Conservation (phyloP, 1,139 yeast genomes). For the Chernovozyma aurita region DNA sequence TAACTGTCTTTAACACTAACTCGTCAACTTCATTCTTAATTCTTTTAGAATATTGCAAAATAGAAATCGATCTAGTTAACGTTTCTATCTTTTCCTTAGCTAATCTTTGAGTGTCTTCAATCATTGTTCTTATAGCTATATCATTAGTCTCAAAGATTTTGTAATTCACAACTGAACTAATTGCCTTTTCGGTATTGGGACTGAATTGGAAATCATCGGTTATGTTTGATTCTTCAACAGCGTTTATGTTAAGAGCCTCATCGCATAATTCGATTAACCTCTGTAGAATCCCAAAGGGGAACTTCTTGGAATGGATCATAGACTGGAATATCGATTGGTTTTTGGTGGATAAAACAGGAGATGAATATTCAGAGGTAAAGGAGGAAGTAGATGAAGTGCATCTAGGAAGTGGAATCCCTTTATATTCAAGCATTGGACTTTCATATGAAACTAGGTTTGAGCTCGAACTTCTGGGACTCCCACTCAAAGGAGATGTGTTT, state of each 20-base stretch:
- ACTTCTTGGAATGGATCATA: constrained; percentile 32
- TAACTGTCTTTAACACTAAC: constrained; percentile 62
- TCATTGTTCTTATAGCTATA: constrained; percentile 56
- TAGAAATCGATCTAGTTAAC: constrained; percentile 70
- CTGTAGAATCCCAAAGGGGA: constrained; percentile 68
- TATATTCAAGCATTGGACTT: constrained; percentile 43
- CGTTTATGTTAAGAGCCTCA: constrained; percentile 69
- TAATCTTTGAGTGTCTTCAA: constrained; percentile 63
- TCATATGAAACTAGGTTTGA: constrained; percentile 16
- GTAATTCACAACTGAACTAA: constrained; percentile 52
- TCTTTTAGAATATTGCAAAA: constrained; percentile 73
- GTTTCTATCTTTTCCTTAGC: constrained; percentile 69
- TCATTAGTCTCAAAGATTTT: constrained; percentile 56
- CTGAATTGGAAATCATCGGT: constrained; percentile 46
- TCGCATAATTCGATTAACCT: constrained; percentile 66
- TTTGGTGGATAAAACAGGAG: constrained; percentile 14
- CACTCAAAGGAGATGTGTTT: constrained; percentile 15
- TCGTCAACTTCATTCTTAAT: constrained; percentile 79
- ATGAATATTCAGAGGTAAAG: constrained; percentile 19
- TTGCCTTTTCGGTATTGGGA: constrained; percentile 68
- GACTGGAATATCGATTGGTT: constrained; percentile 27
- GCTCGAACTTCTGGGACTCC: constrained; percentile 16
- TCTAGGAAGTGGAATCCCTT: constrained; percentile 53
- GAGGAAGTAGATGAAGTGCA: constrained; percentile 17
- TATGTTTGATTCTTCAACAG: constrained; percentile 36